These are phyloP conservation scores for Tylopilus intermedius DNA, from an alignment of 768 basidiomycete species.

Conservation along the genomic window DNA sequence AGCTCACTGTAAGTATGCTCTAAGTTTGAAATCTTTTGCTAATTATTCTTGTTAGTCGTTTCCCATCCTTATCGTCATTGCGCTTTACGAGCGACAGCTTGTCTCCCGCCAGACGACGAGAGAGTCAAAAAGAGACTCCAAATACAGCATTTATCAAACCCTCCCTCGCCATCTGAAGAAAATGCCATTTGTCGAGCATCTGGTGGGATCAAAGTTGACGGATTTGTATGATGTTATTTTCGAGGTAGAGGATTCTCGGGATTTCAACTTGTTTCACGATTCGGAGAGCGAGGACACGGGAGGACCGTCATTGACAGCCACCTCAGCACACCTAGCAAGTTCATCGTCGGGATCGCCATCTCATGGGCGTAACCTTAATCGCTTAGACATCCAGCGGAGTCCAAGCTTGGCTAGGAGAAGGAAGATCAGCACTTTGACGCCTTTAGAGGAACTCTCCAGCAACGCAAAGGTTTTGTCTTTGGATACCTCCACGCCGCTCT, in stretches of 20 bases:
- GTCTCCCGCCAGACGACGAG: slow-evolving; percentile 46
- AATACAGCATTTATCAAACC: slow-evolving; percentile 54
- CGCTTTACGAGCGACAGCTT: slow-evolving; percentile 73
- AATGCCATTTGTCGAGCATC: slow-evolving; percentile 68
- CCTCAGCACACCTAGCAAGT: slow-evolving; percentile 9
- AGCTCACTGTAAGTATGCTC: slow-evolving; percentile 54
- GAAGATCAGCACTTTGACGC: slow-evolving; percentile 25
- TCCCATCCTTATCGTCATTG: slow-evolving; percentile 72
- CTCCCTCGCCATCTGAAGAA: slow-evolving; percentile 69
- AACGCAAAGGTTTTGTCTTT: slow-evolving; percentile 26
- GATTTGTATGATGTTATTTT: slow-evolving; percentile 78
- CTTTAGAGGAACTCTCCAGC: slow-evolving; percentile 28
- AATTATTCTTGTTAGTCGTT: slow-evolving; percentile 45
- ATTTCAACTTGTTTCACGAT: slow-evolving; percentile 48
- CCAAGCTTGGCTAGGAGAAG: slow-evolving; percentile 15
- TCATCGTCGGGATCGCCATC: slow-evolving; percentile 10
- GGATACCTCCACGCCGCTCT: slow-evolving; percentile 26
- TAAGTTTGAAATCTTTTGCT: neutral
- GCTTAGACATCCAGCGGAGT: slow-evolving; percentile 11
- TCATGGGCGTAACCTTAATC: neutral
- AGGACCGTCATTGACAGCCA: slow-evolving; percentile 6
- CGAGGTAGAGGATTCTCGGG: slow-evolving; percentile 52
- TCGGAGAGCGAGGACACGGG: slow-evolving; percentile 39
- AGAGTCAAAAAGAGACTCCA: slow-evolving; percentile 48
- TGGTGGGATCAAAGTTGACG: slow-evolving; percentile 65